Evolutionary conservation across 2,329 filamentous ascomycete genomes (phyloP), one percentile per base, ranked within the genome.

Genomic region (Exophiala alcalophila): DNA sequence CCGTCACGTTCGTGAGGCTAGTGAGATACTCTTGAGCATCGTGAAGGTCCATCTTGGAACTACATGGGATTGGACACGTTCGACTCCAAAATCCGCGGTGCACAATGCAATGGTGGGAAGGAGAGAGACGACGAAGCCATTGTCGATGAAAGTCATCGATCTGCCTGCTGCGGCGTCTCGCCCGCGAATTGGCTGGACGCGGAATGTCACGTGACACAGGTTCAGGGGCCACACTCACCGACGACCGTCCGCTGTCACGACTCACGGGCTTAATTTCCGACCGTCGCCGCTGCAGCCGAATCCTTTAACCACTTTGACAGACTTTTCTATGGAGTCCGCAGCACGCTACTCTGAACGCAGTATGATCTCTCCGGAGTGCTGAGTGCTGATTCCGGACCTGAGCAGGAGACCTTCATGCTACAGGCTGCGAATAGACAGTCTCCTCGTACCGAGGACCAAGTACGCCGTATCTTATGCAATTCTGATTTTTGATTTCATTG

Each of bases 1-100:
- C 70, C 39, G 76, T 69, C 52, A 74, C 70, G 57, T 74, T 69
- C 48, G 80, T 63, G 56, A 78, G 69, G 59, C 72, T 72, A 49
- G 74, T 62, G 46, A 78, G 66, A 34, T 52, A 49, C 23, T 65
- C 67, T 60, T 76, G 70, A 47, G 72, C 66, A 62, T 79, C 73
- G 59, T 77, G 68, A 53, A 77, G 59, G 57, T 79, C 76, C 76
- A 80, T 79, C 52, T 46, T 66, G 57, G n/a, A n/a, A 15, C 16
- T 7, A 10, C 36, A 5, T n/a, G 5, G 29, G 8, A n/a, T 4
- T 20, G 8, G 29, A 20, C 19, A 32, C 29, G 21, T n/a, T n/a
- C n/a, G n/a, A n/a, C n/a, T n/a, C n/a, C n/a, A n/a, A n/a, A n/a
- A n/a, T n/a, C n/a, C n/a, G n/a, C n/a, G n/a, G n/a, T n/a, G n/a